Evolutionary conservation across 176 grass and related monocot genomes (phyloP).

Genomic region (sorghum (Sorghum bicolor)): DNA sequence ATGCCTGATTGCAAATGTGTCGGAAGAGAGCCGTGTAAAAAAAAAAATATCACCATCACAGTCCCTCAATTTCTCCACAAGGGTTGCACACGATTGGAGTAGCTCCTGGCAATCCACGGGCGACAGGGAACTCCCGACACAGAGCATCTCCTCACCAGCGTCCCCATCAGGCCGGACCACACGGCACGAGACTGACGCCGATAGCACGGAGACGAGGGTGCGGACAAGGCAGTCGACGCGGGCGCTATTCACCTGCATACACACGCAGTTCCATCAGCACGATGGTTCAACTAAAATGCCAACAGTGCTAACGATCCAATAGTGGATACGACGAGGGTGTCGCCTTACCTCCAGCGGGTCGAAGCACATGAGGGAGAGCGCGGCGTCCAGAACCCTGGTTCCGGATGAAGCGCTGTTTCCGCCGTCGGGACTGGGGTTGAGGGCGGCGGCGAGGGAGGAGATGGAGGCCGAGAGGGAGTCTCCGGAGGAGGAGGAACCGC

Average conservation of each 20-base stretch:
- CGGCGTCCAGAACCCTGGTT: conserved; percentile 61
- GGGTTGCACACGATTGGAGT: conserved; percentile 43
- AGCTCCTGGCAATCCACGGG: conserved; percentile 42
- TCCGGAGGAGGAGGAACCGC: neutral
- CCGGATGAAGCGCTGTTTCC: neutral
- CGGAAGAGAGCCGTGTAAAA: neutral
- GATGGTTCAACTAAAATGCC: neutral
- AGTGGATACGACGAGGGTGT: neutral
- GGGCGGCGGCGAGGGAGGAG: conserved; percentile 58
- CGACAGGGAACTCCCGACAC: conserved; percentile 52
- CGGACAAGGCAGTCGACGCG: conserved; percentile 50
- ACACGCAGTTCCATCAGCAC: neutral
- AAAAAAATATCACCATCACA: conserved; percentile 31
- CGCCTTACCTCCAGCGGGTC: conserved; percentile 48
- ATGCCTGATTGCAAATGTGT: neutral
- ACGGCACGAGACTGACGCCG: conserved; percentile 44
- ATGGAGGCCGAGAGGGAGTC: conserved; percentile 17
- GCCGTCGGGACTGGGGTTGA: conserved; percentile 25
- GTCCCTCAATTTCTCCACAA: conserved; percentile 45
- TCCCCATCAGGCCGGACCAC: conserved; percentile 24
- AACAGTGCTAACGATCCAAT: neutral
- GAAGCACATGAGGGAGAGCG: conserved; percentile 92
- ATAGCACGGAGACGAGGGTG: conserved; percentile 56
- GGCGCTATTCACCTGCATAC: conserved; percentile 48
- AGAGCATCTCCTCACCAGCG: conserved; percentile 31